Base-by-base conservation (phyloP, 2,329 filamentous ascomycete species). In the Coniella vitis region DNA sequence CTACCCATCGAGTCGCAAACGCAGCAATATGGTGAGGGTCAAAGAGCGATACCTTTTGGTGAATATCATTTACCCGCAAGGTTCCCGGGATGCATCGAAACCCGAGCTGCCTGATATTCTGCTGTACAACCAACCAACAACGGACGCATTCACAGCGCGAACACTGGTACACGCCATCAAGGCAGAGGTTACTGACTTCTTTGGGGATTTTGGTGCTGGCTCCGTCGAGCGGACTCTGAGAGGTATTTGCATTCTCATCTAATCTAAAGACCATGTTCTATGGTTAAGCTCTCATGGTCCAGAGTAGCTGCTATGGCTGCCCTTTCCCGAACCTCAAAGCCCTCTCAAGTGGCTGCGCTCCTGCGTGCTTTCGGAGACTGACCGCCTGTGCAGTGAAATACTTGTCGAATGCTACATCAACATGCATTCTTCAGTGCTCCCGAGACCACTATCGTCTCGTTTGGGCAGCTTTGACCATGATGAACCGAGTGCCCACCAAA, bases 1-100 rank as follows among this genome's bases (percentile, higher is more conserved):
- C 7, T 4, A 12, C 31, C 22, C 17, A 5, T 3, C 10, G 20
- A 25, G 16, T n/a, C 31, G 5, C n/a, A 9, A 10, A 25, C 14
- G 12, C 29, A 20, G 22, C 48, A 69, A 38, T 42, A 96, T 98
- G 93, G 93, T 98, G 52, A 88, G 93, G 63, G 81, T 97, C 58
- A 98, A 98, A 69, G 86, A 95, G 67, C 84, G 93, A 60, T 98
- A 98, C 66, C 79, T 98, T 16, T 81, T 97, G n/a, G 81, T 97
- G 54, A 88, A 95, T 63, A 90, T 97, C 56, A 75, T 97, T 40
- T 96, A 96, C 61, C 89, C 90, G 0, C 75, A 81, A 7, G 70
- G 79, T 12, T 55, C 71, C 9, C 55, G 61, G 9, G 60, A 59
- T 52, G 53, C 61, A 40, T 56, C 58, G 52, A 66, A 64, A 49